Base-by-base conservation (phyloP, 139 green algal species). In the Desmodesmus armatus region DNA sequence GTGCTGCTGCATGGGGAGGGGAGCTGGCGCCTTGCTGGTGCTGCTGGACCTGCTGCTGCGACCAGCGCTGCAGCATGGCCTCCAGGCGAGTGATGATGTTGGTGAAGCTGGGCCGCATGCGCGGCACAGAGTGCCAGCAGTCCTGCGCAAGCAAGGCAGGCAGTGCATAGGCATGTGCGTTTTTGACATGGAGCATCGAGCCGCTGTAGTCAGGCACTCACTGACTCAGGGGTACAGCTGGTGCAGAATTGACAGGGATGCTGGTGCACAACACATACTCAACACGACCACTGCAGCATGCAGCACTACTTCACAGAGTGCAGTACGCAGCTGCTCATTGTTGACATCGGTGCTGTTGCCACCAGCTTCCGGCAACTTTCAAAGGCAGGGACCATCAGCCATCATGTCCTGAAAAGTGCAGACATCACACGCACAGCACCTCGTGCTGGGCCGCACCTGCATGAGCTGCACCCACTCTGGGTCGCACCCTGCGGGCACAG, bases 381-480 rank as follows among this genome's bases (percentile, higher is more conserved):
- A n/a, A n/a, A n/a, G n/a, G n/a, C n/a, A n/a, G n/a, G n/a, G n/a
- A n/a, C n/a, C n/a, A n/a, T n/a, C n/a, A n/a, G n/a, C n/a, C n/a
- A n/a, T n/a, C n/a, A n/a, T n/a, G n/a, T n/a, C n/a, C n/a, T n/a
- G n/a, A n/a, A n/a, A n/a, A n/a, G n/a, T n/a, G n/a, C n/a, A n/a
- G n/a, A n/a, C n/a, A 13, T 27, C n/a, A 44, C 2, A 5, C 31
- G 27, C 15, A 3, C 35, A 23, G 5, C 69, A 4, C 25, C 27
- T 37, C 27, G 29, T 41, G 41, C 72, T 55, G 75, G 70, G 81
- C 29, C 89, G 80, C 43, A 90, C 67, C 84, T 94, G 74, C 92
- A 95, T 94, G 35, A 94, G 80, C 21, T 21, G 23, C 37, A 78
- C 87, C 92, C 92, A 96, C n/a, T 83, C 85, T 13, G 82, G 69